Base-by-base conservation (phyloP, 257 asterid genomes). In the Lycium ferocissimum region DNA sequence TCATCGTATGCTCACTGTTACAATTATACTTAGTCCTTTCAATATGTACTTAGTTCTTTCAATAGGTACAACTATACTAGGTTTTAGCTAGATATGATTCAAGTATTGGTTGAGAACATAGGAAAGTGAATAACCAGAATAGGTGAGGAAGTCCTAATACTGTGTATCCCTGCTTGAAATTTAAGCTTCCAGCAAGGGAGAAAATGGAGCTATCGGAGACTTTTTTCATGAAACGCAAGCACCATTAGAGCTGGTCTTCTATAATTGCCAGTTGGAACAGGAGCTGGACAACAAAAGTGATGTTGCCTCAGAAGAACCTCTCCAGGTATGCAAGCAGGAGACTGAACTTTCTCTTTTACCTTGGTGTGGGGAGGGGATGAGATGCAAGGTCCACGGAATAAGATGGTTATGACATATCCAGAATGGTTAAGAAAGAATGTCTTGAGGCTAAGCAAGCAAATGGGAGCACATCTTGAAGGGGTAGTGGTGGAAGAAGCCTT, bases 241-340 rank as follows among this genome's bases (percentile, higher is more conserved):
- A 66, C 73, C 73, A 66, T 12, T 10, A 33, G 17, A 33, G 73
- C 45, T 66, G 47, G 73, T 66, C 7, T 45, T 33, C 73, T 40
- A 33, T 66, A 66, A 66, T 66, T 66, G 45, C 10, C 73, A 33
- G 18, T 66, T 33, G n/a, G 20, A 66, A 66, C 45, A 35, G n/a
- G 73, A 66, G 47, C 73, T 66, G 73, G 73, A 66, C 47, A 66
- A 33, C 40, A 33, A 33, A 33, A 35, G 6, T 14, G 73, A 66
- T 2, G 20, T 66, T 66, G 47, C 73, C 45, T 66, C 73, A 33
- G 73, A 13, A 66, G 40, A 66, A 66, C 73, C 73, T 66, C 45
- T 66, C 45, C 47, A 66, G 73, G 73, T 65, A 66, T 67, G 49
- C 75, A 67, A 66, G n/a, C 3, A 67, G 22, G 75, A 67, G 47